These are phyloP conservation scores for Astragalus membranaceus DNA, from an alignment of 306 rosid species.

Conservation along the genomic window DNA sequence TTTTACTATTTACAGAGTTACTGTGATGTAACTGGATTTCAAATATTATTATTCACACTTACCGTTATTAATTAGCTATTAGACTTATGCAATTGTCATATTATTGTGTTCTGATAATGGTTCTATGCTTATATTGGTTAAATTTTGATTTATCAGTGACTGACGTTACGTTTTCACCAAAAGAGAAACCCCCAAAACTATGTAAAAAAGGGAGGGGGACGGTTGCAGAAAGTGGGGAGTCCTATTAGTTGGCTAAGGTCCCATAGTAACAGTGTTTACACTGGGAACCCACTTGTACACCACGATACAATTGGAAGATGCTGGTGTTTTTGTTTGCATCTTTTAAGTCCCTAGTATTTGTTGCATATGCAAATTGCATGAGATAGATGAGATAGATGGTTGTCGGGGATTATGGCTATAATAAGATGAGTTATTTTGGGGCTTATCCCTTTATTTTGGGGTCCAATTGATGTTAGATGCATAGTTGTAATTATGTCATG, in stretches of 20 bases:
- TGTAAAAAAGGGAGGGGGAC: background rate
- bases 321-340: conserved; percentile 26
- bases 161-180: background rate
- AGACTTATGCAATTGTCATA: background rate
- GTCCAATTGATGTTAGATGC: conserved; percentile 6
- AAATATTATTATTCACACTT: background rate
- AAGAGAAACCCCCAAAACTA: too few species aligned
- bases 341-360: background rate
- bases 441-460: conserved; percentile 1
- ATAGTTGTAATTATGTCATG: conserved; percentile 10
- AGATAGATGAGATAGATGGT: conserved; percentile 5
- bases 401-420: conserved; percentile 19
- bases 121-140: background rate
- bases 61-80: background rate
- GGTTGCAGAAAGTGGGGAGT: conserved; percentile 25
- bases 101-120: background rate
- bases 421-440: background rate
- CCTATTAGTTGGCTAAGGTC: conserved; percentile 19
- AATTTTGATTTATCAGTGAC: too few species aligned
- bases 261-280: background rate
- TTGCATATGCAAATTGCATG: conserved; percentile 18
- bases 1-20: conserved; percentile 19
- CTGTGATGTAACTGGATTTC: conserved; percentile 25
- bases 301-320: conserved; percentile 10
- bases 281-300: background rate